phyloP scores from a whole-genome alignment of 2,329 filamentous ascomycete species.

The Alternaria gansuensis region DNA sequence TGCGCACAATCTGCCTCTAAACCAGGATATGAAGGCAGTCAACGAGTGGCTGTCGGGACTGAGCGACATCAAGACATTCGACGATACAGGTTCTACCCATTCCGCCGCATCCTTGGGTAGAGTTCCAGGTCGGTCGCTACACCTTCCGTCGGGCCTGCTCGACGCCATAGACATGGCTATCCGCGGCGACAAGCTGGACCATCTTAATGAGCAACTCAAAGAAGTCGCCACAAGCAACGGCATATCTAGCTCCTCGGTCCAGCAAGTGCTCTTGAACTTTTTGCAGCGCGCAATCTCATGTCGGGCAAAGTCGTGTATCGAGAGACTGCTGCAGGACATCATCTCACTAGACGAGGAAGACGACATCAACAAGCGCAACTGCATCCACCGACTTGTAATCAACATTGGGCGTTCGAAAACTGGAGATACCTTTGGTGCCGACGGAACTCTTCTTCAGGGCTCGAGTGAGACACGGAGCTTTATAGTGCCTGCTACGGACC shows the following conservation, averaged over 20 bases:
- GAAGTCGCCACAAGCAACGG: constrained; percentile 65
- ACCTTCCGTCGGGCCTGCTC: constrained; percentile 72
- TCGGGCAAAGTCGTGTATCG: constrained; percentile 73
- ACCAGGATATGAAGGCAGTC: constrained; percentile 70
- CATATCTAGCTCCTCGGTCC: constrained; percentile 60
- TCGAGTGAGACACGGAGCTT: constrained; percentile 71
- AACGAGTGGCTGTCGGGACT: constrained; percentile 92
- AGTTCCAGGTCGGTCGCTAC: constrained; percentile 77
- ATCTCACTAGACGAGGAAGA: constrained; percentile 82
- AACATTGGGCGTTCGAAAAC: constrained; percentile 81
- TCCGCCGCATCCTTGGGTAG: constrained; percentile 77
- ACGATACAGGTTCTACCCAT: constrained; percentile 76
- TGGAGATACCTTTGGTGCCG: constrained; percentile 58
- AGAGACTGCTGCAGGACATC: constrained; percentile 73
- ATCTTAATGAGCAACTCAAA: constrained; percentile 65
- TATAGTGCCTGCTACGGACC: constrained; percentile 79
- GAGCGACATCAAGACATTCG: constrained; percentile 76
- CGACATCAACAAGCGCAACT: constrained; percentile 93
- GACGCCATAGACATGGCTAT: constrained; percentile 78
- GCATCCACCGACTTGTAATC: constrained; percentile 90
- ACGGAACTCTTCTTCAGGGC: constrained; percentile 61
- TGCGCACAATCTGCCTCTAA: constrained; percentile 73
- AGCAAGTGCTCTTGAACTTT: constrained; percentile 78
- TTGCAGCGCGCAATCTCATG: constrained; percentile 79
- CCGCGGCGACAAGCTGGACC: constrained; percentile 69